Base-by-base conservation (phyloP, 257 asterid species). In the Agastache rugosa region DNA sequence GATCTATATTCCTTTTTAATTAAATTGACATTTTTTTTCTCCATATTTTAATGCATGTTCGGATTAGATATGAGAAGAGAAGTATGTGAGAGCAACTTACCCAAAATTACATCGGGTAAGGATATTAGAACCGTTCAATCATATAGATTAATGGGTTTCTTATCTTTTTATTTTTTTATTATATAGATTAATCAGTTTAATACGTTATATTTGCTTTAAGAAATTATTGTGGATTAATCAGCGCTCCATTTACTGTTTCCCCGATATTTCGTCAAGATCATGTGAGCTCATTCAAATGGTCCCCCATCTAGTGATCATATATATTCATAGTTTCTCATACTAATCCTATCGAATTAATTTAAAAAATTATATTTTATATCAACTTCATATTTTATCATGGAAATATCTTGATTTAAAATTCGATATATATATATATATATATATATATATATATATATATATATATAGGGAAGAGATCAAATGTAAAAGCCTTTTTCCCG, bases 1-100 rank as follows among this genome's bases (percentile, higher is more conserved):
- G 51, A 56, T 39, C 34, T 27, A 75, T 58, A 3, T 15, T 14
- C 10, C 8, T 3, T 31, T 34, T n/a, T 16, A 47, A 20, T 8
- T 76, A 67, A 58, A 59, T 80, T 75, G 81, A 80, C 78, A 71
- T 80, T 48, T 19, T 48, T 8, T 45, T 58, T 63, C 14, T n/a
- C n/a, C 11, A 35, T 16, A n/a, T 27, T 23, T 25, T 55, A 37
- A 69, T 75, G n/a, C n/a, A n/a, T n/a, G 6, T 35, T 74, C 2
- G 65, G 63, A 55, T 41, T 60, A 53, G 75, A 64, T 75, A 37
- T 48, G 25, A 29, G 1, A 8, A 62, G 25, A 29, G 1, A 8
- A 62, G 22, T 35, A 35, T 14, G 54, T 56, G 67, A 48, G 75
- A 63, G 81, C 73, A 47, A 64, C 55, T 55, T 19, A 29, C 55